Evolutionary conservation across 2,329 filamentous ascomycete genomes (phyloP).

Genomic region (Cladosporium halotolerans): DNA sequence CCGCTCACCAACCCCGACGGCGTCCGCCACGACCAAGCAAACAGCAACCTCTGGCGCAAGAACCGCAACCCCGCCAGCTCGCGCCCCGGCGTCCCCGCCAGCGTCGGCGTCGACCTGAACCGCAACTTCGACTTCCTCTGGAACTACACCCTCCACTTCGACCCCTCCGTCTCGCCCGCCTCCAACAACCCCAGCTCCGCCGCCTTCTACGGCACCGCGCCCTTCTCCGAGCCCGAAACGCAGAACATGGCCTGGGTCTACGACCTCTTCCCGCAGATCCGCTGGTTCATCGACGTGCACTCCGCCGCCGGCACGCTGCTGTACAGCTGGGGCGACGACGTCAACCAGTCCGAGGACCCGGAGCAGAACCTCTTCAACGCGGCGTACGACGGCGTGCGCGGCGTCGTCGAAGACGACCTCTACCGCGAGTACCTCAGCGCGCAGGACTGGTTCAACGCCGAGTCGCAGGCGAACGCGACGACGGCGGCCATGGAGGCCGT

Average conservation of each 20-base stretch:
- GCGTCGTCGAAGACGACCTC: constrained; percentile 48
- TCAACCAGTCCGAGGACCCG: constrained; percentile 42
- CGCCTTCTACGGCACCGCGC: constrained; percentile 46
- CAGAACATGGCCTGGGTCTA: constrained; percentile 49
- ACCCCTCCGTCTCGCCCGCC: constrained; percentile 33
- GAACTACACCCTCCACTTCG: constrained; percentile 47
- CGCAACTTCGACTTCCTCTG: constrained; percentile 55
- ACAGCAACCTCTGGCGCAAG: constrained; percentile 50
- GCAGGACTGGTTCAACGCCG: constrained; percentile 30
- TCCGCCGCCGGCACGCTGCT: constrained; percentile 48
- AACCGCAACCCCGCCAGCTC: constrained; percentile 45
- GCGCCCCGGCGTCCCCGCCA: constrained; percentile 20
- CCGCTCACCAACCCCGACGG: constrained; percentile 52
- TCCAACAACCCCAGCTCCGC: constrained; percentile 41
- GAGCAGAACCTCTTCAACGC: constrained; percentile 49
- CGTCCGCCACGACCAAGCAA: constrained; percentile 46
- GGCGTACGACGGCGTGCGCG: constrained; percentile 47
- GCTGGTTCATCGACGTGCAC: constrained; percentile 56
- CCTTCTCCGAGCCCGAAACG: constrained; percentile 53
- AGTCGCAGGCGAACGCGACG: constrained; percentile 28
- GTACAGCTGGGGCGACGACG: constrained; percentile 54
- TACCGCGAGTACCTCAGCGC: constrained; percentile 39
- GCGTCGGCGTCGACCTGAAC: constrained; percentile 49
- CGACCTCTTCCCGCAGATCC: constrained; percentile 44
- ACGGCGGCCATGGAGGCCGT: constrained; percentile 34